These are phyloP conservation scores for Sequoiadendron giganteum DNA, from an alignment of 75 land plant genomes.

Conservation along the genomic window DNA sequence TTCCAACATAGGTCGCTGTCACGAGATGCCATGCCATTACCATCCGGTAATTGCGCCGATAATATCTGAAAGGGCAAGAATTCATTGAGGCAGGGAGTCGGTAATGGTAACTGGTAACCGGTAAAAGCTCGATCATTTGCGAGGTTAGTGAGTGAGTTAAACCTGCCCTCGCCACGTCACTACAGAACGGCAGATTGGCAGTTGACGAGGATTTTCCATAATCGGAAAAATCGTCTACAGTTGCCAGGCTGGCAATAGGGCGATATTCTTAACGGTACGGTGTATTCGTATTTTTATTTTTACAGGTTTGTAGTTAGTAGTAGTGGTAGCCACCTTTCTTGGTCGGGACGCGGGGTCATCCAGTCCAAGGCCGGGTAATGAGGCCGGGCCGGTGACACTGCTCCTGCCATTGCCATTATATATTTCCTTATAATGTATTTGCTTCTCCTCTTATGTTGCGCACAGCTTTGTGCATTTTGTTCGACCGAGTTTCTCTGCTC, in stretches of 20 bases:
- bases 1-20: no score
- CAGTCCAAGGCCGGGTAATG: no score
- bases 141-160: no score
- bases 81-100: not conserved
- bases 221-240: not conserved
- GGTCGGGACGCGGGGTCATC: no score
- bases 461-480: not conserved
- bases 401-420: not conserved
- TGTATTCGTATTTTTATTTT: not conserved
- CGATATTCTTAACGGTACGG: not conserved
- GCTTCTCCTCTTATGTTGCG: no score
- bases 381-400: no score
- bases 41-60: slow-evolving; percentile 2
- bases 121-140: not conserved
- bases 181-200: not conserved
- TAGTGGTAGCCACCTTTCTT: slow-evolving; percentile 6
- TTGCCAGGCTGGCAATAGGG: not conserved
- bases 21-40: no score
- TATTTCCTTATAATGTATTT: not conserved
- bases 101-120: not conserved
- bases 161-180: not conserved
- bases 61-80: not conserved
- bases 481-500: not conserved
- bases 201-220: not conserved
- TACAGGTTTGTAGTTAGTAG: not conserved